phyloP scores from a whole-genome alignment of 768 basidiomycete genomes.

The Symmetrospora coprosmae region DNA sequence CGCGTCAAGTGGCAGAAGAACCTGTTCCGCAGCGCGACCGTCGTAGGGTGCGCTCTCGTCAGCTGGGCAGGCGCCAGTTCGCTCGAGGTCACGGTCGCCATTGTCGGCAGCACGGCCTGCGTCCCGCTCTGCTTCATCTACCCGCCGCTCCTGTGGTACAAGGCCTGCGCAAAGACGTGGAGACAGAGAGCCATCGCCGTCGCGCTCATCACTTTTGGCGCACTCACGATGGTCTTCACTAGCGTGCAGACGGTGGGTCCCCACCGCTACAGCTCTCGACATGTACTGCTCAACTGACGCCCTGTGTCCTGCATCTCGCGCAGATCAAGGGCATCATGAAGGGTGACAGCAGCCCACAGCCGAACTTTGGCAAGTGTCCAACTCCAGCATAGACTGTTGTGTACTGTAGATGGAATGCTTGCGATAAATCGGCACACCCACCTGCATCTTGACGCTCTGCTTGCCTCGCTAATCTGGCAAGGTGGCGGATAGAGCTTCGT shows the following conservation, averaged over 20 bases:
- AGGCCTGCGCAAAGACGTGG: constrained; percentile 36
- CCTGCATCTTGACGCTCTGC: too few species aligned
- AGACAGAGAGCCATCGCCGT: constrained; percentile 35
- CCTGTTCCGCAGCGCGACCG: constrained; percentile 38
- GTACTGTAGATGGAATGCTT: too few species aligned
- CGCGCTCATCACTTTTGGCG: constrained; percentile 38
- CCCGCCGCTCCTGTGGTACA: constrained; percentile 37
- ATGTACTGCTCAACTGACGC: too few species aligned
- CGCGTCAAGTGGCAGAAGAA: constrained; percentile 97
- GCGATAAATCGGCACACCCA: too few species aligned
- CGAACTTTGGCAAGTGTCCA: too few species aligned
- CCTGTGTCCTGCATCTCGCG: too few species aligned
- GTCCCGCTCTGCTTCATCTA: constrained; percentile 89
- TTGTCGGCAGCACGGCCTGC: constrained; percentile 59
- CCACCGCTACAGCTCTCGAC: too few species aligned
- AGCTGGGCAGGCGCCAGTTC: constrained; percentile 66
- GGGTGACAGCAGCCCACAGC: too few species aligned
- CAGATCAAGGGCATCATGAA: too few species aligned
- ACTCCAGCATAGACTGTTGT: too few species aligned
- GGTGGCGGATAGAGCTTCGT: too few species aligned
- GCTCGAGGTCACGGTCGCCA: constrained; percentile 52
- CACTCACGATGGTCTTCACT: constrained; percentile 37
- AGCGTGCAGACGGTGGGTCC: constrained; percentile 36
- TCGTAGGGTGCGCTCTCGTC: constrained; percentile 62
- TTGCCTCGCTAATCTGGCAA: too few species aligned